phyloP scores from a whole-genome alignment of 129 eudicot genomes.

The Arctium lappa region DNA sequence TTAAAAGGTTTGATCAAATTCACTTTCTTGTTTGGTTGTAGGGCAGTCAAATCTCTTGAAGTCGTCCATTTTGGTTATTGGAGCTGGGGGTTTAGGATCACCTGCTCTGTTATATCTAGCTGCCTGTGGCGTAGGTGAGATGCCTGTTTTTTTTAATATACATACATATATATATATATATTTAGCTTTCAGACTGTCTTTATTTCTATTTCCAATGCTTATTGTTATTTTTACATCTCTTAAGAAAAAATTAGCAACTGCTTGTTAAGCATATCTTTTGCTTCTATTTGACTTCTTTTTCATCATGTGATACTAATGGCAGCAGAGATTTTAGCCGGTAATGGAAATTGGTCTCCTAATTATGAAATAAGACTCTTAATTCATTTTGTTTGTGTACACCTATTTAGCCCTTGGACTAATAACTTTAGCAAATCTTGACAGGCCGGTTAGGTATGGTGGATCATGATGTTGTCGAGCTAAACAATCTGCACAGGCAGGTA shows the following conservation, averaged over 20 bases:
- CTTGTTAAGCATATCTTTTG: neutral
- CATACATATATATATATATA: too few species aligned
- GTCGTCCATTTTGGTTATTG: conserved; percentile 82
- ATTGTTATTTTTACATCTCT: conserved; percentile 4
- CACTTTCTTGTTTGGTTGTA: conserved; percentile 27
- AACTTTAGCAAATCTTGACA: conserved; percentile 25
- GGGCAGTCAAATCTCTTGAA: conserved; percentile 81
- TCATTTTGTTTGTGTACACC: neutral
- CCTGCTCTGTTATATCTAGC: conserved; percentile 96
- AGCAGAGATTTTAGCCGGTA: neutral
- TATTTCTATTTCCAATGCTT: neutral
- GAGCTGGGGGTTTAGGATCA: conserved; percentile 98
- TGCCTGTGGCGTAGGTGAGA: conserved; percentile 92
- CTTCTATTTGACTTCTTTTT: neutral
- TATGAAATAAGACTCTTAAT: neutral
- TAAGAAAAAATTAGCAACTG: neutral
- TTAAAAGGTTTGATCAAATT: conserved; percentile 13
- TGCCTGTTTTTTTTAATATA: neutral
- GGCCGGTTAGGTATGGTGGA: conserved; percentile 91
- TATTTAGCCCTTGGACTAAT: neutral
- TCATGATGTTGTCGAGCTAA: conserved; percentile 96
- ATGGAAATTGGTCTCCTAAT: neutral
- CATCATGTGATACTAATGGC: neutral
- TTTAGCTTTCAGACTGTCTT: neutral
- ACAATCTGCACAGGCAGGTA: conserved; percentile 98